A percentile compares a stretch with the other conserved stretches of the same genome.
phyloP scores from a whole-genome alignment of 176 grass and related monocot species.

The Metroxylon sagu region DNA sequence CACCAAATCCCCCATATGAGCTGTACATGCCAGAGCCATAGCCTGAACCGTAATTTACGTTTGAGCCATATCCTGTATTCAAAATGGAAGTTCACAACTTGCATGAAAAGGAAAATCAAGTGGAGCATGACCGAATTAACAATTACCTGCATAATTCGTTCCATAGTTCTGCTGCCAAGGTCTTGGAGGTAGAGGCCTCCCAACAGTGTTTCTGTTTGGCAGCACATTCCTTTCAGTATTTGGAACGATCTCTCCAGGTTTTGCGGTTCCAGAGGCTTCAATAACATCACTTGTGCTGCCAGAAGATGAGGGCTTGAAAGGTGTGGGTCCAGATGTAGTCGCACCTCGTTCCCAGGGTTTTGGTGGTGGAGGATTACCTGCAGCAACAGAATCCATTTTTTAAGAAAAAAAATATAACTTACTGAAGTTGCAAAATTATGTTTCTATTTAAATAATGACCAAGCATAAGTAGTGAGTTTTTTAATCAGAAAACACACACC shows the following conservation, averaged over 20 bases:
- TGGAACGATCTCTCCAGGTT: slow-evolving; percentile 62
- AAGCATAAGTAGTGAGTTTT: no score
- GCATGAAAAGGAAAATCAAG: no score
- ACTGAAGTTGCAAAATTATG: no score
- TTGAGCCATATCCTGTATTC: slow-evolving; percentile 61
- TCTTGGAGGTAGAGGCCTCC: slow-evolving; percentile 49
- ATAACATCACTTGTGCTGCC: slow-evolving; percentile 81
- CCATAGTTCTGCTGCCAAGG: slow-evolving; percentile 82
- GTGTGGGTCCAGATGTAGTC: slow-evolving; percentile 39
- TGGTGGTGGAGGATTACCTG: slow-evolving; percentile 5
- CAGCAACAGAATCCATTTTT: neutral
- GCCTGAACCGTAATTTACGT: slow-evolving; percentile 45
- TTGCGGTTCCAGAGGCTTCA: slow-evolving; percentile 84
- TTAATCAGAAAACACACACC: no score
- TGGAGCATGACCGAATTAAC: neutral
- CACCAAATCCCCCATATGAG: slow-evolving; percentile 43
- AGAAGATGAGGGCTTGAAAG: slow-evolving; percentile 69
- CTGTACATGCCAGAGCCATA: slow-evolving; percentile 30
- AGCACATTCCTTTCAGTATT: slow-evolving; percentile 27
- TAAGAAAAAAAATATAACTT: no score
- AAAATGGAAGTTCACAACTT: neutral
- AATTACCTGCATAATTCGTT: slow-evolving; percentile 57
- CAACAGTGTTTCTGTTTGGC: slow-evolving; percentile 25
- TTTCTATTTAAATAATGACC: no score
- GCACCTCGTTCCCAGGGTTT: slow-evolving; percentile 55